Evolutionary conservation across 1,139 yeast species (phyloP), one percentile per base, ranked within the genome.

Genomic region (Arxiozyma telluris): DNA sequence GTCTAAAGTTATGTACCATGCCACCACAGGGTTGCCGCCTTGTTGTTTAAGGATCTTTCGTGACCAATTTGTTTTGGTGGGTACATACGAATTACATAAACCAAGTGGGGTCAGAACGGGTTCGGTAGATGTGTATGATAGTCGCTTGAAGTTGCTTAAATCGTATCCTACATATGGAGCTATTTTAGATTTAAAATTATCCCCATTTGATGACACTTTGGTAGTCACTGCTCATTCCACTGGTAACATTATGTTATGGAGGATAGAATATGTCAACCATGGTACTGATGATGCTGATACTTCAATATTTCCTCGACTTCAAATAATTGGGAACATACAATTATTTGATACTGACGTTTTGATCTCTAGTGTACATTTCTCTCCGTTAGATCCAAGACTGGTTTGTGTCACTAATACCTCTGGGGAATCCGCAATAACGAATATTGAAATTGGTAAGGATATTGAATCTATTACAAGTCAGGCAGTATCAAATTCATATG

Each of bases 151-250:
- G 0, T 54, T 69, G 11, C 38, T 76, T 3, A 57, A 61, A 1
- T 63, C 70, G 0, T 67, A 69, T 38, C 55, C 64, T 0, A 76
- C 84, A 0, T 71, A 72, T 25, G 81, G 89, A 46, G 96, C 98
- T 0, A 76, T 91, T 21, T 69, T 93, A 49, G 98, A 93, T 64
- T 61, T 89, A 49, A 87, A 88, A 61, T 71, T 87, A 55, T 76
- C 76, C 45, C 87, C 89, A 0, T 70, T 71, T 49, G 81, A 83
- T 59, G 67, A 71, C 4, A 60, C 73, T 11, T 48, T 77, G 7
- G 59, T 90, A 3, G 76, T 77, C 3, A 77, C 89, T 0, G 91
- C 84, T 0, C 96, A 91, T 65, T 87, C 96, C 0, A 85, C 89
- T 0, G 98, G 98, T 1, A 77, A 78, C 56, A 63, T 91, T 17